These are phyloP conservation scores for Endotrypanum monterogeii DNA, from an alignment of 208 protist species.

Conservation along the genomic window DNA sequence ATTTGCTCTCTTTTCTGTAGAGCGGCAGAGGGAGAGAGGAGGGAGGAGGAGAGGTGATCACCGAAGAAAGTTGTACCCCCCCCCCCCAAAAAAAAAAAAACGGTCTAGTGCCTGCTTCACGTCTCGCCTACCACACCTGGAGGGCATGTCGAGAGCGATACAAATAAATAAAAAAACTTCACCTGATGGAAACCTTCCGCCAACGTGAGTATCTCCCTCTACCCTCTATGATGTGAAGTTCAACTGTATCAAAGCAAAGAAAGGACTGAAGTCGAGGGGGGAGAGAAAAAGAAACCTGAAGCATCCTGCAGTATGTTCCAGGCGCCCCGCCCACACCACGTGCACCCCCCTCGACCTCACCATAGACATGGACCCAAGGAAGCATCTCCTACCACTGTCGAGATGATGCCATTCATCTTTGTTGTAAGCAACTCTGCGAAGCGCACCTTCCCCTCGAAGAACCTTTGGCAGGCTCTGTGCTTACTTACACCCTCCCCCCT, in stretches of 20 bases:
- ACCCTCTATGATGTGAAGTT: background rate
- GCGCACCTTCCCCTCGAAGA: background rate
- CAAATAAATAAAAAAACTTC: background rate
- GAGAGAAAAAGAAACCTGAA: background rate
- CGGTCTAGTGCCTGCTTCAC: background rate
- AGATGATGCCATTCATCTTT: background rate
- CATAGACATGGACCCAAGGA: background rate
- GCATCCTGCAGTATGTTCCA: no score
- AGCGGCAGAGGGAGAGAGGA: no score
- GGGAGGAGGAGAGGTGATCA: no score
- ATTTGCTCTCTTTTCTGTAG: no score
- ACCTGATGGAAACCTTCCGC: background rate
- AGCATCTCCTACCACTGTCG: background rate
- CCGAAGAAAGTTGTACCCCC: no score
- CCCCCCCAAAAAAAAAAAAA: no score
- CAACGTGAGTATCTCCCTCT: background rate
- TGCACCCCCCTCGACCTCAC: background rate
- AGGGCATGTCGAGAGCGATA: background rate
- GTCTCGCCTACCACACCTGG: background rate
- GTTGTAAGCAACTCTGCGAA: background rate
- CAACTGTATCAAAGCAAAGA: background rate
- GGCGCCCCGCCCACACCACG: no score
- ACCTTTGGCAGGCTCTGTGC: background rate
- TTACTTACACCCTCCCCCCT: background rate
- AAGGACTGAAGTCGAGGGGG: background rate